A percentile compares a stretch with the other conserved stretches of the same genome.
Conservation (phyloP, 139 green algal genomes). For the Bryopsis sp. region DNA sequence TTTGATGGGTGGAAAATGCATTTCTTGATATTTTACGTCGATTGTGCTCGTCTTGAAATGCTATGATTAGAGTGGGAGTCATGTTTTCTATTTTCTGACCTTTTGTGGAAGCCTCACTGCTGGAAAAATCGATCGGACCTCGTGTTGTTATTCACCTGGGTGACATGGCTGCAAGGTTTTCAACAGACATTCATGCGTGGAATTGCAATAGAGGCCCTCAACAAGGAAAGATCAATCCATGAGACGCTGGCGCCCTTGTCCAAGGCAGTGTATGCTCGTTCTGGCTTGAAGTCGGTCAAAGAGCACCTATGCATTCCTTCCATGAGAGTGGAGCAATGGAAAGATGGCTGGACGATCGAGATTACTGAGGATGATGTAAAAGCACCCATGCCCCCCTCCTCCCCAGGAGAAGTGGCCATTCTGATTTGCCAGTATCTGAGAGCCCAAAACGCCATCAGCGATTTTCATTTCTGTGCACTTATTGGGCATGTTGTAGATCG, state of each 20-base stretch:
- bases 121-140: not conserved
- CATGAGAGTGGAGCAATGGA: not conserved
- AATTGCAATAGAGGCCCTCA: not conserved
- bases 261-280: conserved; percentile 18
- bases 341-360: not conserved
- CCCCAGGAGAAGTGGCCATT: not conserved
- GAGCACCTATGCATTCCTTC: conserved; percentile 29
- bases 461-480: conserved; percentile 5
- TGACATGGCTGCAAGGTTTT: not conserved
- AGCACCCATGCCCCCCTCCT: not conserved
- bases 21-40: too few species aligned
- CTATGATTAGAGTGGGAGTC: conserved; percentile 6
- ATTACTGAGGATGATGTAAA: not conserved
- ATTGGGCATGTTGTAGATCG: not conserved
- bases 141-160: not conserved
- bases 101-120: not conserved
- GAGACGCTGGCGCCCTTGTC: conserved; percentile 24
- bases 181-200: not conserved
- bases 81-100: not conserved
- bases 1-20: too few species aligned
- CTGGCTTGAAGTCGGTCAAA: conserved; percentile 18
- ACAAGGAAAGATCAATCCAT: conserved; percentile 17
- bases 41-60: too few species aligned
- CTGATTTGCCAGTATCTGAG: conserved; percentile 4
- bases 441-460: not conserved